Percentiles rank a stretch among this genome's conserved stretches.
phyloP scores from a whole-genome alignment of 768 basidiomycete species.

The Mycena metata region DNA sequence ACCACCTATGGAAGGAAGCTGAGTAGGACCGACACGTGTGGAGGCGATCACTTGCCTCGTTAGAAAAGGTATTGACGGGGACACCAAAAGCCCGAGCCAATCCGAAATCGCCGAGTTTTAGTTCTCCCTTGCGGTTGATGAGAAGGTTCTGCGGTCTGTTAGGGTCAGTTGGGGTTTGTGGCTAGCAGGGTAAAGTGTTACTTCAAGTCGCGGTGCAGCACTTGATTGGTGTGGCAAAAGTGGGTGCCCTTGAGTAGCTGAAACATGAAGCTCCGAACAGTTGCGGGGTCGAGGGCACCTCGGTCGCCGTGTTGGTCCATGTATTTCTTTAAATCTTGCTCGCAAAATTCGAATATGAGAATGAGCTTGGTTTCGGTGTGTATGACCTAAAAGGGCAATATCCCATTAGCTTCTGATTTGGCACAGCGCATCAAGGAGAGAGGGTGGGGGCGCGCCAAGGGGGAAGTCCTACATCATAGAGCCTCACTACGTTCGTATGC shows the following conservation, averaged over 20 bases:
- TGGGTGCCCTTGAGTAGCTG: conserved; percentile 97
- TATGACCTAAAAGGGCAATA: too few relatives aligned
- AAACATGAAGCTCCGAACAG: conserved; percentile 97
- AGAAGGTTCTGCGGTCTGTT: conserved; percentile 99
- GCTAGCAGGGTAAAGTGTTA: too few relatives aligned
- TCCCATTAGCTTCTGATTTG: too few relatives aligned
- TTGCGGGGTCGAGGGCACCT: conserved; percentile 90
- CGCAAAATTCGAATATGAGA: conserved; percentile 98
- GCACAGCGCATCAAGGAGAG: too few relatives aligned
- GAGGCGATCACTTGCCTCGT: conserved; percentile 68
- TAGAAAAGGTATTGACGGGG: conserved; percentile 98
- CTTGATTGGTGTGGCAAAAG: conserved; percentile 98
- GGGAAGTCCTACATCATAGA: conserved; percentile 94
- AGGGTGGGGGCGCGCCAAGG: too few relatives aligned
- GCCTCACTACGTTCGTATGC: conserved; percentile 97
- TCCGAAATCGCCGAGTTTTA: conserved; percentile 98
- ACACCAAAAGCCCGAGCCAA: conserved; percentile 98
- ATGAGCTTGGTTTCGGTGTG: conserved; percentile 91
- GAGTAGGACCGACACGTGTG: conserved; percentile 9
- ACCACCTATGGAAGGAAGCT: conserved; percentile 77
- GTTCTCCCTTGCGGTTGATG: conserved; percentile 96
- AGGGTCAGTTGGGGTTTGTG: too few relatives aligned
- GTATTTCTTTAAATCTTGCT: conserved; percentile 98
- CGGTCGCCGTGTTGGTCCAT: conserved; percentile 99
- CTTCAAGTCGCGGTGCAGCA: conserved; percentile 97